A percentile compares a stretch with the other conserved stretches of the same genome.
These are phyloP conservation scores for Rhynchospora pubera DNA, from an alignment of 176 grass and related monocot genomes.

Conservation along the genomic window DNA sequence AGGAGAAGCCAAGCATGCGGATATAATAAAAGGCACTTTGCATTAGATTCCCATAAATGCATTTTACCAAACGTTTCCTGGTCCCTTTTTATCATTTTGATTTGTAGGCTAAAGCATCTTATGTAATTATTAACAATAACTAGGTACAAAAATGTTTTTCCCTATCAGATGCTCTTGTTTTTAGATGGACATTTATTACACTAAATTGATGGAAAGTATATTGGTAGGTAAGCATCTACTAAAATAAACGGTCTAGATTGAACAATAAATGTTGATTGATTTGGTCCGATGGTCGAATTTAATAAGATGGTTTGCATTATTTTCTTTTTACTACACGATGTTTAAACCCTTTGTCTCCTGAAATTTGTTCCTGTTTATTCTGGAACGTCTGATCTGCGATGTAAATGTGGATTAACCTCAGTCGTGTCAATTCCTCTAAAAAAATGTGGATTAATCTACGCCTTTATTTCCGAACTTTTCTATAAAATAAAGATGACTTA, in stretches of 20 bases:
- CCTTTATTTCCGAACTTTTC: too few species aligned
- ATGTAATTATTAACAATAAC: neutral
- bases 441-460: too few species aligned
- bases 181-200: neutral
- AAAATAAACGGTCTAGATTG: too few species aligned
- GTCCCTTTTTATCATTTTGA: slow-evolving; percentile 5
- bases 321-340: too few species aligned
- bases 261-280: too few species aligned
- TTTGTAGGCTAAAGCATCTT: slow-evolving; percentile 3
- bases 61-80: neutral
- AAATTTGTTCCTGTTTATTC: neutral
- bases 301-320: too few species aligned
- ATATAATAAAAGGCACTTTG: slow-evolving; percentile 16
- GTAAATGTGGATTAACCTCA: too few species aligned
- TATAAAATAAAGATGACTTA: too few species aligned
- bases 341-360: neutral
- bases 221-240: too few species aligned
- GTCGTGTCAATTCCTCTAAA: too few species aligned
- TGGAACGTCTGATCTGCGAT: too few species aligned
- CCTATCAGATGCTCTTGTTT: neutral
- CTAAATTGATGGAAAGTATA: too few species aligned
- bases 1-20: slow-evolving; percentile 11
- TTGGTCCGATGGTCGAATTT: neutral
- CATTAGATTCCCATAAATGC: slow-evolving; percentile 15
- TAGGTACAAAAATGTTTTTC: neutral